Conservation (phyloP, 2,329 filamentous ascomycete species). For the Mollisiaceae sp. region DNA sequence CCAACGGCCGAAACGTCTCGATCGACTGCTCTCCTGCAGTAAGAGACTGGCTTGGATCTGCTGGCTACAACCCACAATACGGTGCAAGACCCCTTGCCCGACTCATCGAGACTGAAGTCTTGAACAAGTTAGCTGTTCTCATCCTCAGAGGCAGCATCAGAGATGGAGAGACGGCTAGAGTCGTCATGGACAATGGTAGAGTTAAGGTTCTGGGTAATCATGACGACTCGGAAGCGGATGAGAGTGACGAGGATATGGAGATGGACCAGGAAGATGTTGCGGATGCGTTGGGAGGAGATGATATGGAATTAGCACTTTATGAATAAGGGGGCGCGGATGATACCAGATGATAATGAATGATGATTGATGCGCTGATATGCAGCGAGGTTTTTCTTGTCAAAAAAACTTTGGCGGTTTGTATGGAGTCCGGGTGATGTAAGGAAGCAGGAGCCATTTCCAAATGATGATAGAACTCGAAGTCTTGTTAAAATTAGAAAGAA, state of each 20-base stretch:
- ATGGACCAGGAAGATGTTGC: constrained; percentile 60
- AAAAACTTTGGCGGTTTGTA: constrained; percentile 9
- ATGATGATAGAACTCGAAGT: neutral
- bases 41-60: constrained; percentile 88
- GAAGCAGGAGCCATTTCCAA: neutral
- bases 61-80: constrained; percentile 94
- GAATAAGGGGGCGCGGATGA: constrained; percentile 37
- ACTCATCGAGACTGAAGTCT: constrained; percentile 95
- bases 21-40: constrained; percentile 85
- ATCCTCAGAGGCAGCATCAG: constrained; percentile 84
- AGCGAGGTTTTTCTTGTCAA: neutral
- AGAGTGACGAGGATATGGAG: constrained; percentile 72
- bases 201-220: constrained; percentile 87
- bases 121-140: constrained; percentile 90
- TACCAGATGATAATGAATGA: constrained; percentile 7
- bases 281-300: constrained; percentile 63
- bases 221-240: constrained; percentile 71
- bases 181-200: constrained; percentile 79
- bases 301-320: constrained; percentile 65
- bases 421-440: neutral
- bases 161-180: constrained; percentile 83
- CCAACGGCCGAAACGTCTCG: constrained; percentile 83
- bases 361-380: constrained; percentile 21
- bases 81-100: constrained; percentile 87
- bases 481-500: neutral